Evolutionary conservation across 164 flowering plant genomes (phyloP), one percentile per base, ranked within the genome.

Genomic region (Aristolochia californica): DNA sequence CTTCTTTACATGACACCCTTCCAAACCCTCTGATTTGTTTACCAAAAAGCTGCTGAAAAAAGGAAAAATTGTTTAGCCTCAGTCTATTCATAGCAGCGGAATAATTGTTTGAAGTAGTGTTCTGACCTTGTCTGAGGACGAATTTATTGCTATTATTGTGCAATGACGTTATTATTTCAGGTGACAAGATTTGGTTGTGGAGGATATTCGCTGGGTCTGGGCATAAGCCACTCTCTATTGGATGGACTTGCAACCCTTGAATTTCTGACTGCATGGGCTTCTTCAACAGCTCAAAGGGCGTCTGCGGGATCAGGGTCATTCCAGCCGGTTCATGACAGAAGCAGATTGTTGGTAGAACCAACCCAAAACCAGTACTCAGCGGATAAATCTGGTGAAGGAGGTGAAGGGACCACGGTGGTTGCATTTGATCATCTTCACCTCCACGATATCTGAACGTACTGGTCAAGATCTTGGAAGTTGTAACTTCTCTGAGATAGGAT

Each of bases 161-260:
- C 18, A 17, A 17, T 17, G 22, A 47, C 5, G 9, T 47, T 47
- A 20, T 17, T 14, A 47, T 13, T 47, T 8, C 54, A 76, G 77
- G 77, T 73, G 49, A 76, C 77, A 1, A 66, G 55, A 52, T 76
- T 76, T 64, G 75, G 66, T 1, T 76, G 80, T 62, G 80, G 80
- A 66, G 75, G 75, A 40, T 76, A 70, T 45, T 66, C 80, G 8
- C 26, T 76, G 10, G 75, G 80, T 0, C 51, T 70, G 0, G 80
- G 80, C 3, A 61, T 59, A 43, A 73, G 77, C 69, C 80, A 76
- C 65, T 72, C 44, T n/a, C 45, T 55, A 11, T 55, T 55, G 28
- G 58, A 55, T 55, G 44, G 58, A 30, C 58, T 18, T 20, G 43
- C 58, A 16, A 30, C 44, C 16, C 24, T 28, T 13, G 24, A 30